A percentile compares a stretch with the other conserved stretches of the same genome.
Evolutionary conservation across 2,329 filamentous ascomycete species (phyloP).

Genomic region (Epicoccum nigrum): DNA sequence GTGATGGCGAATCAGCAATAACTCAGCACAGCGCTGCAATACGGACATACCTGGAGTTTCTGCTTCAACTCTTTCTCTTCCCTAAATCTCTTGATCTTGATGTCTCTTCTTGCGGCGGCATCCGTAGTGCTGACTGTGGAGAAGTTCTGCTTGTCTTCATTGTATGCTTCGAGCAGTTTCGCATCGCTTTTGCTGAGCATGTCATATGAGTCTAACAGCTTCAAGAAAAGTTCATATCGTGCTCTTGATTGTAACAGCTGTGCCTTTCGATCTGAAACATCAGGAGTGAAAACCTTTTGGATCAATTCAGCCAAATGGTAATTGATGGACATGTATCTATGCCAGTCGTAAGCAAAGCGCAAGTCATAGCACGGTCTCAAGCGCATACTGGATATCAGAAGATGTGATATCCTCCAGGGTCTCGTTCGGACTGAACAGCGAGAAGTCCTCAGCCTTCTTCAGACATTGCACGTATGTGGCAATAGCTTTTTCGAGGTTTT

Average conservation of each 20-base stretch:
- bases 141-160: conserved; percentile 74
- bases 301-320: conserved; percentile 81
- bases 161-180: conserved; percentile 74
- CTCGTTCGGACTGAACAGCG: conserved; percentile 92
- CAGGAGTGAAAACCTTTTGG: conserved; percentile 67
- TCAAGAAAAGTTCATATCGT: conserved; percentile 79
- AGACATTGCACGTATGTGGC: conserved; percentile 75
- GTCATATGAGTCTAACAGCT: conserved; percentile 77
- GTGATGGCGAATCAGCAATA: conserved; percentile 23
- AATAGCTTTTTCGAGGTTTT: conserved; percentile 71
- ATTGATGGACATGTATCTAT: conserved; percentile 75
- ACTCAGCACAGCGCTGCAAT: neutral
- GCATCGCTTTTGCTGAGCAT: conserved; percentile 70
- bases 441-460: conserved; percentile 70
- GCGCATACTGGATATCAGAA: conserved; percentile 73
- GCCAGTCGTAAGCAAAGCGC: conserved; percentile 15
- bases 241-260: conserved; percentile 69
- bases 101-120: conserved; percentile 73
- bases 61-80: conserved; percentile 84
- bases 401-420: conserved; percentile 84
- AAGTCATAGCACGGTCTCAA: neutral
- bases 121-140: conserved; percentile 71
- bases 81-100: conserved; percentile 84
- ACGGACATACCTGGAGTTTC: conserved; percentile 70
- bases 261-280: conserved; percentile 60